phyloP scores from a whole-genome alignment of 2,329 filamentous ascomycete species.

The Aspergillus sp. region DNA sequence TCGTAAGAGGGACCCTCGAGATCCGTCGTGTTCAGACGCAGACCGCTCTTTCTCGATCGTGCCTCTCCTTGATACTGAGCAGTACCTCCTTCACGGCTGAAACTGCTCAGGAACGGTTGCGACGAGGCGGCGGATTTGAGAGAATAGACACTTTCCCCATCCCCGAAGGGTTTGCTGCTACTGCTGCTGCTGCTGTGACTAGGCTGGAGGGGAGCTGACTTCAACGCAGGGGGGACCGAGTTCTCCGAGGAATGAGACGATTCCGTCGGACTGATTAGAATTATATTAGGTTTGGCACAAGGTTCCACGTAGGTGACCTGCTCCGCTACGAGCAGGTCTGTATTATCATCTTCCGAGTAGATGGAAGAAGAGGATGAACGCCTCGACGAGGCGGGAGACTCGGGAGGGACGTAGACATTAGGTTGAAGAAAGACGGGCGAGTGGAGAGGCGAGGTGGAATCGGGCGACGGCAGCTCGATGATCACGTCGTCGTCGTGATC shows the following conservation, averaged over 20 bases:
- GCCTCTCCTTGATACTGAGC: constrained; percentile 2
- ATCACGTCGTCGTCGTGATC: constrained; percentile 34
- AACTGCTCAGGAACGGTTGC: constrained; percentile 15
- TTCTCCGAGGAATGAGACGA: constrained; percentile 6
- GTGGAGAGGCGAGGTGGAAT: constrained; percentile 25
- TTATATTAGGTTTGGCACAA: constrained; percentile 29
- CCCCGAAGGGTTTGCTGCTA: not conserved
- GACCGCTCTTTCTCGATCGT: not conserved
- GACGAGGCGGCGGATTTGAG: constrained; percentile 16
- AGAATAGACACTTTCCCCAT: constrained; percentile 12
- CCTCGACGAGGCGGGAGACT: constrained; percentile 17
- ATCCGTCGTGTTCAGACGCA: not conserved
- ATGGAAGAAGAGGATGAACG: constrained; percentile 25
- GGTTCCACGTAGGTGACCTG: constrained; percentile 34
- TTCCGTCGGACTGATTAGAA: constrained; percentile 31
- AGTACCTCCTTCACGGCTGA: not conserved
- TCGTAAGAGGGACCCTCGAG: constrained; percentile 13
- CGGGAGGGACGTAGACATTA: constrained; percentile 28
- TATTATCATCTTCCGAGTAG: constrained; percentile 33
- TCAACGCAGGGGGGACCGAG: not conserved
- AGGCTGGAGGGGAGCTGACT: constrained; percentile 1
- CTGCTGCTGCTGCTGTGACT: not conserved
- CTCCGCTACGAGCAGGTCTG: constrained; percentile 34
- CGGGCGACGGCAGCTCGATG: constrained; percentile 33
- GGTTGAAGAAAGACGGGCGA: constrained; percentile 32